Conservation (phyloP, 495 filamentous ascomycete species). For the Beverwykella pulmonaria region DNA sequence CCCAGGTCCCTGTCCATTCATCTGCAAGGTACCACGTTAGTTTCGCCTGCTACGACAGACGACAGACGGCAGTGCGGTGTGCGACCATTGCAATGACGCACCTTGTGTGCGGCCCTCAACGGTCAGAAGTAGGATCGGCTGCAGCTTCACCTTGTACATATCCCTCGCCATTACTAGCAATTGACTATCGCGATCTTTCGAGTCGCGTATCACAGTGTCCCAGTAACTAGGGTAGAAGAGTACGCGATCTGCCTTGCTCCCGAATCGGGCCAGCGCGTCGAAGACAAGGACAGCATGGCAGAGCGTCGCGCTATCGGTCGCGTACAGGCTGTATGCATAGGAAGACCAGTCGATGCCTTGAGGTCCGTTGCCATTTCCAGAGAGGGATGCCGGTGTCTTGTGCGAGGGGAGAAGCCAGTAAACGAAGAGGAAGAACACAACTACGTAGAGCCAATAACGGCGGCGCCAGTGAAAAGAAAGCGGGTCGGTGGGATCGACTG, state of each 20-base stretch:
- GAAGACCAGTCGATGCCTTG: slow-evolving; percentile 34
- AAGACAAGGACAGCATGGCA: slow-evolving; percentile 47
- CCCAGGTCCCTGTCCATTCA: slow-evolving; percentile 37
- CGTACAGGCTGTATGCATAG: slow-evolving; percentile 47
- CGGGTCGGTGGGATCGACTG: neutral
- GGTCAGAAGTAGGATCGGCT: slow-evolving; percentile 40
- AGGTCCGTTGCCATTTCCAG: neutral
- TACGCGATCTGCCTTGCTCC: slow-evolving; percentile 44
- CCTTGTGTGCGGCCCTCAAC: slow-evolving; percentile 35
- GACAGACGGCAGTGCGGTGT: neutral
- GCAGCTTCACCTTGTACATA: slow-evolving; percentile 43
- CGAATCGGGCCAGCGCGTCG: slow-evolving; percentile 41
- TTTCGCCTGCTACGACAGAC: neutral
- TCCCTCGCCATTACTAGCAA: slow-evolving; percentile 41
- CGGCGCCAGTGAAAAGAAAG: slow-evolving; percentile 32
- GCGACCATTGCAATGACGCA: slow-evolving; percentile 6
- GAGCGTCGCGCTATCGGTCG: slow-evolving; percentile 44
- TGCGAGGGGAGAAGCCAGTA: slow-evolving; percentile 17
- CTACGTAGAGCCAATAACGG: slow-evolving; percentile 16
- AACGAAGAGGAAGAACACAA: slow-evolving; percentile 24
- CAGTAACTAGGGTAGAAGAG: slow-evolving; percentile 45
- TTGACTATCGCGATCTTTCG: slow-evolving; percentile 36
- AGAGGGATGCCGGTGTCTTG: neutral
- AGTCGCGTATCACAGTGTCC: slow-evolving; percentile 31
- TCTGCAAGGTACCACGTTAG: slow-evolving; percentile 14